phyloP scores from a whole-genome alignment of 2,329 filamentous ascomycete species.

The Xylaria sp. region DNA sequence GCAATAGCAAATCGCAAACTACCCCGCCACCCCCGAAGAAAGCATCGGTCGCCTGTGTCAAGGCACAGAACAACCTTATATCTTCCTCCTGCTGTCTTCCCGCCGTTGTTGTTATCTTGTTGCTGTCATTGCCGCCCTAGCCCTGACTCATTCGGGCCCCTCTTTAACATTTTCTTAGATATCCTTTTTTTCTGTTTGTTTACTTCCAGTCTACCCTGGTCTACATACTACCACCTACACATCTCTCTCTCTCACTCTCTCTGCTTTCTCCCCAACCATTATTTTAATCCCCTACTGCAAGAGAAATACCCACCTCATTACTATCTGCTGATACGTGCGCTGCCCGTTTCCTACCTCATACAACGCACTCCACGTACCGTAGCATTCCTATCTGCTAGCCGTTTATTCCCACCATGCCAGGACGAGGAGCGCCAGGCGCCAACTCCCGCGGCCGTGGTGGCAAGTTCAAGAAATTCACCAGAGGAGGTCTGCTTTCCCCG shows the following conservation, averaged over 20 bases:
- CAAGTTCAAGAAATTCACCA: constrained; percentile 92
- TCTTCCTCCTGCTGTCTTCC: too few species aligned
- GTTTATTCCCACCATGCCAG: constrained; percentile 48
- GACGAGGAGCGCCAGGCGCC: constrained; percentile 48
- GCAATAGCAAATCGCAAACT: constrained; percentile 17
- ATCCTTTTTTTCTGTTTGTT: neutral
- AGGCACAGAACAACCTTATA: neutral
- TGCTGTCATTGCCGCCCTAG: neutral
- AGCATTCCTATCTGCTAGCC: neutral
- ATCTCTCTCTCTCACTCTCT: neutral
- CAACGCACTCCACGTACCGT: neutral
- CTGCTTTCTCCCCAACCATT: neutral
- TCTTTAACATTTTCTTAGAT: neutral
- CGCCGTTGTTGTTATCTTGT: too few species aligned
- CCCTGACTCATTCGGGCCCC: neutral
- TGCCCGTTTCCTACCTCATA: neutral
- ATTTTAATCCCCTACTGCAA: too few species aligned
- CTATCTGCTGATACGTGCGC: neutral
- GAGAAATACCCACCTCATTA: too few species aligned
- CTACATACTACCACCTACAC: too few species aligned
- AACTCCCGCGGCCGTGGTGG: constrained; percentile 79
- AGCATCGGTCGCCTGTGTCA: neutral
- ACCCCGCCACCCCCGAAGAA: constrained; percentile 16
- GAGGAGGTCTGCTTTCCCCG: constrained; percentile 70
- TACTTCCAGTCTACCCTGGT: too few species aligned